phyloP scores from a whole-genome alignment of 1,139 yeast species.

The Groenewaldozyma auringiensis region DNA sequence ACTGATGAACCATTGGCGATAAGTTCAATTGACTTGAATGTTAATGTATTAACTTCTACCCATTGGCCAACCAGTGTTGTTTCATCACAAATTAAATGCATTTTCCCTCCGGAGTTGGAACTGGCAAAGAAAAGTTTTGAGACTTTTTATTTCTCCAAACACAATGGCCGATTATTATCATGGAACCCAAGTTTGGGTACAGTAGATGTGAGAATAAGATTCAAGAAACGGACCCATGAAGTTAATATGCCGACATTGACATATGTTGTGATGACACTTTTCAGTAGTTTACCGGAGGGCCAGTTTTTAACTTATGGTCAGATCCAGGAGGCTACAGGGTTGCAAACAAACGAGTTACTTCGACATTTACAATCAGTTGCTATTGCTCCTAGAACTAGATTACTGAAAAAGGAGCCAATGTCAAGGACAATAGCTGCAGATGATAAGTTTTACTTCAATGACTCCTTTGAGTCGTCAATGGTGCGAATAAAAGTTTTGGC shows the following conservation, averaged over 20 bases:
- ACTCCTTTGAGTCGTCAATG: constrained; percentile 62
- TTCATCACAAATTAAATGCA: constrained; percentile 48
- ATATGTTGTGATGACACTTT: constrained; percentile 66
- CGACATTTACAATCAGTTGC: constrained; percentile 81
- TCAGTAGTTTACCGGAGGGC: constrained; percentile 49
- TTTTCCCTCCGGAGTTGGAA: constrained; percentile 44
- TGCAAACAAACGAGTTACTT: constrained; percentile 63
- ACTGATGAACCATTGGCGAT: constrained; percentile 13
- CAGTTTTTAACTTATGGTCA: constrained; percentile 51
- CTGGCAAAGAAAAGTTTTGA: constrained; percentile 38
- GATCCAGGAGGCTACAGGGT: constrained; percentile 57
- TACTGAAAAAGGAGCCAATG: constrained; percentile 67
- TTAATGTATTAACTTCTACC: constrained; percentile 48
- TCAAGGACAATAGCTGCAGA: constrained; percentile 56
- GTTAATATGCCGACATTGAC: constrained; percentile 76
- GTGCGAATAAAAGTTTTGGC: constrained; percentile 72
- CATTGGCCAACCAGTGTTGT: constrained; percentile 54
- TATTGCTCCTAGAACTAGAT: constrained; percentile 72
- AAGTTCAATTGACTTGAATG: constrained; percentile 33
- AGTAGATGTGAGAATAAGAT: constrained; percentile 50
- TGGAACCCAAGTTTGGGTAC: constrained; percentile 83
- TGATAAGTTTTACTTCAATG: constrained; percentile 66
- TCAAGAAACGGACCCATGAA: constrained; percentile 62
- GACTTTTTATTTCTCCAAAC: constrained; percentile 49
- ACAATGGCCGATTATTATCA: constrained; percentile 63